Base-by-base conservation (phyloP, 352 stramenopile species). In the Phytophthora cactorum region DNA sequence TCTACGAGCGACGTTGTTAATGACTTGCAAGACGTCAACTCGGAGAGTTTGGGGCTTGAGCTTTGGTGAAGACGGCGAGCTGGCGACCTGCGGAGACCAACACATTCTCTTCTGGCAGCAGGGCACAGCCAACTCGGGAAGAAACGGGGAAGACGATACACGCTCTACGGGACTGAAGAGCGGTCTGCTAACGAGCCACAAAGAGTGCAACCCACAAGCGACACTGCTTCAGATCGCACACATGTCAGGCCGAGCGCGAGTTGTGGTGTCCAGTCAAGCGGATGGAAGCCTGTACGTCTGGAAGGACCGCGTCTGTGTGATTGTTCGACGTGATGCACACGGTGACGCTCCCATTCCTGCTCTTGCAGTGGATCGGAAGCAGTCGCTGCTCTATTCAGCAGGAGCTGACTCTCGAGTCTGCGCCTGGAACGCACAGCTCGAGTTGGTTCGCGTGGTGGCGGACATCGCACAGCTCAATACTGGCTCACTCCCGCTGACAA, bases 221-320 rank as follows among this genome's bases (percentile, higher is more conserved):
- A 87, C 73, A 11, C 59, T 95, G 6, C 67, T 88, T 5, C 70
- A 76, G 6, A 57, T 66, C 17, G 63, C 43, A 0, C 68, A 79
- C 52, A 62, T 90, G n/a, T 43, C 68, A 38, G 68, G 75, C 14
- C 80, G 79, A 41, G 55, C 82, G 12, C 78, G 80, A 11, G 54
- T 67, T n/a, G 74, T 92, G 2, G 71, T 90, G 22, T 91, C 86
- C 5, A 90, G 72, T 15, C 84, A 93, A 58, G 64, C 74, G 0
- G 84, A 93, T 28, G 88, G 88, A 1, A 90, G 79, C 57, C 66
- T 95, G 11, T 90, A 91, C 47, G 63, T 89, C 22, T 95, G 88
- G 86, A 93, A 91, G 56, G 84, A 82, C 8, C 75, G 84, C 2
- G 68, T 87, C 11, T 91, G 83, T 49, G 69, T 89, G 11, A 60